A percentile compares a stretch with the other conserved stretches of the same genome.
phyloP scores from a whole-genome alignment of 495 filamentous ascomycete genomes.

The Annulohypoxylon stygium region DNA sequence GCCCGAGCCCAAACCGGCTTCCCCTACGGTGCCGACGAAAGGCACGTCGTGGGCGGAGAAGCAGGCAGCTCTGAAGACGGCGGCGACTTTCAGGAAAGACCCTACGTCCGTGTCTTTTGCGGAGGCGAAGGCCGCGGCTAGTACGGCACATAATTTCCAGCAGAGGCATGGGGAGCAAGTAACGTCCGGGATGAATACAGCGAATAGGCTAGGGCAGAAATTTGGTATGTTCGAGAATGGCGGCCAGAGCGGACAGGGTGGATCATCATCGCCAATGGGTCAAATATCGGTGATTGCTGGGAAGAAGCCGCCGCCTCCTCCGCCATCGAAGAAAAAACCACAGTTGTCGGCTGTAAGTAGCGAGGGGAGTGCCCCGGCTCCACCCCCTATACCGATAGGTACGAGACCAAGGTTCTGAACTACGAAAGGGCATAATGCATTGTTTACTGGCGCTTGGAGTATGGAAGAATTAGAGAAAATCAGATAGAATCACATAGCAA shows the following conservation, averaged over 20 bases:
- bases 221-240: constrained; percentile 50
- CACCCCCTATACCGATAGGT: constrained; percentile 65
- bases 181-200: constrained; percentile 71
- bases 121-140: constrained; percentile 67
- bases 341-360: constrained; percentile 41
- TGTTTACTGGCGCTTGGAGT: constrained; percentile 3
- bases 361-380: constrained; percentile 52
- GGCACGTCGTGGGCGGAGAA: constrained; percentile 74
- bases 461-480: not conserved
- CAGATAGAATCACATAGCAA: constrained; percentile 19
- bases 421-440: not conserved
- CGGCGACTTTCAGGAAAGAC: constrained; percentile 65
- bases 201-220: constrained; percentile 68
- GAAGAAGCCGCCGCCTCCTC: constrained; percentile 76
- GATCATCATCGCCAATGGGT: constrained; percentile 38
- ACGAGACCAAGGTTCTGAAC: constrained; percentile 54
- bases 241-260: constrained; percentile 11
- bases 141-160: constrained; percentile 78
- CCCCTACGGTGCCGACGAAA: constrained; percentile 47
- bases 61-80: constrained; percentile 70
- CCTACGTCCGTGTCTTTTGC: constrained; percentile 69
- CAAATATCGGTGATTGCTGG: constrained; percentile 48
- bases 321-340: constrained; percentile 75
- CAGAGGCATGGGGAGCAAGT: constrained; percentile 80
- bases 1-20: constrained; percentile 35